Evolutionary conservation across 768 basidiomycete genomes (phyloP).

Genomic region (Mycena leptocephala): DNA sequence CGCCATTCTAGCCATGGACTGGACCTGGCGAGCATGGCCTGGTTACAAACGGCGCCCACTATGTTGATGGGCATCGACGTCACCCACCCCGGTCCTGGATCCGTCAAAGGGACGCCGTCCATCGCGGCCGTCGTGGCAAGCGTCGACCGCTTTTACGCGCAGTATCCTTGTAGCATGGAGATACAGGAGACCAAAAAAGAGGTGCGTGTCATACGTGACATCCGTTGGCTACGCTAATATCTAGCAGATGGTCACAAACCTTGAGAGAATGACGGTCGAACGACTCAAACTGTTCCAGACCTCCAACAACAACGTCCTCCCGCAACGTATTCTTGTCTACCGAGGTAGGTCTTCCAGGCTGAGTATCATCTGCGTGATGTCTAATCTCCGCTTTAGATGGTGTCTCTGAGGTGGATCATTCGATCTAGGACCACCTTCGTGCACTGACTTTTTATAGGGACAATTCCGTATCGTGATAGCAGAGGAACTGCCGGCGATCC

Average conservation of each 20-base stretch:
- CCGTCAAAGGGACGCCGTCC: conserved; percentile 76
- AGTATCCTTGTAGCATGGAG: conserved; percentile 83
- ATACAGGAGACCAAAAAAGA: conserved; percentile 86
- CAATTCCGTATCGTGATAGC: conserved; percentile 78
- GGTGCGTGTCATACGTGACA: conserved; percentile 54
- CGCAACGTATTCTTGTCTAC: conserved; percentile 80
- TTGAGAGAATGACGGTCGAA: conserved; percentile 77
- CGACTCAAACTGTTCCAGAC: conserved; percentile 69
- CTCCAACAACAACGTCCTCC: conserved; percentile 69
- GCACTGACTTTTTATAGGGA: conserved; percentile 64
- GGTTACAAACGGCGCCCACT: conserved; percentile 74
- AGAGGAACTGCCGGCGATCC: conserved; percentile 78
- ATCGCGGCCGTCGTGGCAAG: conserved; percentile 92
- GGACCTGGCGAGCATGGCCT: conserved; percentile 68
- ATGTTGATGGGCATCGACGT: conserved; percentile 91
- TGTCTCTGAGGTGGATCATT: conserved; percentile 76
- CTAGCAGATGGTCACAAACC: conserved; percentile 82
- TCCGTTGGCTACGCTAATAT: neutral
- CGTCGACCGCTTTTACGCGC: conserved; percentile 72
- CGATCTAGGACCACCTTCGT: neutral
- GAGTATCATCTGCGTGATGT: neutral
- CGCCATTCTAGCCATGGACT: conserved; percentile 56
- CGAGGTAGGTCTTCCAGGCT: conserved; percentile 50
- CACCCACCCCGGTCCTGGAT: conserved; percentile 86
- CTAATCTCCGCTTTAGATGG: conserved; percentile 63